These are phyloP conservation scores for Pleurotus sapidus DNA, from an alignment of 768 basidiomycete genomes.

Conservation along the genomic window DNA sequence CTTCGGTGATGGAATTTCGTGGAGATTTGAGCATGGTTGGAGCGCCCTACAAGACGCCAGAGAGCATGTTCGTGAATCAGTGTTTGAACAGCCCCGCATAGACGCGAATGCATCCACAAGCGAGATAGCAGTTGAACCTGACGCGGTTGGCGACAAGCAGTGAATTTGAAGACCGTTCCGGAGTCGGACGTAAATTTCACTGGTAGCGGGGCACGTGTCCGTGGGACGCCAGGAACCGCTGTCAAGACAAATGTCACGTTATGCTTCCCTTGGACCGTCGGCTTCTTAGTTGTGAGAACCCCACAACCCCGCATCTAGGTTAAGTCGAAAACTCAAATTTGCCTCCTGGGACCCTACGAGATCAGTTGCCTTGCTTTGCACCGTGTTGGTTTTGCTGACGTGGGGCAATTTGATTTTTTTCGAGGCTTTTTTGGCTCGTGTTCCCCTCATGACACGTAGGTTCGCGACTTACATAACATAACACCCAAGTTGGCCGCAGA, in stretches of 20 bases:
- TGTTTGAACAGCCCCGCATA: conserved; percentile 3
- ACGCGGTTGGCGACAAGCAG: not conserved
- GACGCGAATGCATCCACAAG: conserved; percentile 6
- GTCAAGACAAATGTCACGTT: conserved; percentile 5
- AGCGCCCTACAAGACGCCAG: too few relatives aligned
- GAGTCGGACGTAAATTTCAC: not conserved
- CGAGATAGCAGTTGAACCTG: not conserved
- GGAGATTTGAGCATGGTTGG: not conserved
- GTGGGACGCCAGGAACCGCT: conserved; percentile 6
- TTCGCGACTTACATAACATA: conserved; percentile 9
- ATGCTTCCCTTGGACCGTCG: conserved; percentile 3
- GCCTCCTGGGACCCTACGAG: not conserved
- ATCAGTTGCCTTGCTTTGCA: not conserved
- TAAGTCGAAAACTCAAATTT: not conserved
- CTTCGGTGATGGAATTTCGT: too few relatives aligned
- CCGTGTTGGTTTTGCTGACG: not conserved
- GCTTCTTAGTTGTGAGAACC: conserved; percentile 1
- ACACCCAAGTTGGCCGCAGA: conserved; percentile 1
- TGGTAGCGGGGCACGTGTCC: not conserved
- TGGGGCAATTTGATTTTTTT: not conserved
- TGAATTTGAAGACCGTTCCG: not conserved
- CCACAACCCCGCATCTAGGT: not conserved
- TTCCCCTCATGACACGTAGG: not conserved
- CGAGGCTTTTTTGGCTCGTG: not conserved
- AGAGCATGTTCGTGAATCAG: not conserved